Evolutionary conservation across 306 rosid genomes (phyloP).

Genomic region (Acmispon strigosus): DNA sequence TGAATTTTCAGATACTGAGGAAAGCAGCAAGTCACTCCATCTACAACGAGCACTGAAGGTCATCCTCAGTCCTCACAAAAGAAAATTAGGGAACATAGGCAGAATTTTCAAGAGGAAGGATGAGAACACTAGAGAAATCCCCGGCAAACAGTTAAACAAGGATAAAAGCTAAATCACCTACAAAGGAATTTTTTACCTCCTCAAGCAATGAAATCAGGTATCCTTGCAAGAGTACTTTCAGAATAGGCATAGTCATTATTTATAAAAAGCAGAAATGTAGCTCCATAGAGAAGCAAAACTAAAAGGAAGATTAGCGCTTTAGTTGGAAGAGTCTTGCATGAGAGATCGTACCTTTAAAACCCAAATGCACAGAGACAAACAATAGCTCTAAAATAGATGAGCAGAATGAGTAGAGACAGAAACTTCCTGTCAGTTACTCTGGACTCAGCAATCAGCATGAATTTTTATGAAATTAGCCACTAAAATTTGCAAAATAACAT

Average conservation of each 20-base stretch:
- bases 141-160: not conserved
- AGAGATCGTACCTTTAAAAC: not conserved
- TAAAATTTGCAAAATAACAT: conserved; percentile 15
- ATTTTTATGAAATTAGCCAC: not conserved
- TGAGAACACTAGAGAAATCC: not conserved
- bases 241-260: conserved; percentile 49
- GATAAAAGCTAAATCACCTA: not conserved
- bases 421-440: not conserved
- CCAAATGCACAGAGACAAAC: not conserved
- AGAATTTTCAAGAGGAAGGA: not conserved
- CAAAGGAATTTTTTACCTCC: conserved; percentile 31
- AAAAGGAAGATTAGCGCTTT: not conserved
- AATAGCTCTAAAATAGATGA: not conserved
- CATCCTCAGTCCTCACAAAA: not conserved
- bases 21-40: not conserved
- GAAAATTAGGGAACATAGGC: not conserved
- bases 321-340: not conserved
- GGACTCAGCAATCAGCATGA: not conserved
- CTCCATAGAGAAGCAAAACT: conserved; percentile 3
- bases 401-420: not conserved
- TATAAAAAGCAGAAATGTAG: not conserved
- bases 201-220: conserved; percentile 37
- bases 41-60: not conserved
- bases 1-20: not conserved
- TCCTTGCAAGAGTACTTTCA: conserved; percentile 42